Conservation (phyloP, 2,329 filamentous ascomycete species). For the Rhexocercosporidium sp. region DNA sequence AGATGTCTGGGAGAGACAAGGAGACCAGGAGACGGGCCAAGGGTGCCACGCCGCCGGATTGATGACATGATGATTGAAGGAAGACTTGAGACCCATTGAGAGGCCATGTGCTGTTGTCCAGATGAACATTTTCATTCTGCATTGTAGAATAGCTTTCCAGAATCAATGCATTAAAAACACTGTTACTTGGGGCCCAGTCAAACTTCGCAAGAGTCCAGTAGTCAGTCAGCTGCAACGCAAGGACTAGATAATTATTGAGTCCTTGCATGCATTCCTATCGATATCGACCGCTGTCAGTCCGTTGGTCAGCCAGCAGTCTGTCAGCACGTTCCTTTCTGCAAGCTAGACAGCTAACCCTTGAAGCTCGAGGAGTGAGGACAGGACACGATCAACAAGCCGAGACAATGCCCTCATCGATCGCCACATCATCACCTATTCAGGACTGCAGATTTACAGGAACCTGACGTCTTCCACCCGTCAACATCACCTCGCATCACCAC, state of each 20-base stretch:
- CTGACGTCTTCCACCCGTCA: background rate
- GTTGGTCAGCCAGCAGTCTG: background rate
- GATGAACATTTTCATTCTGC: background rate
- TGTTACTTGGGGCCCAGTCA: background rate
- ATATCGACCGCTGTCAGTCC: constrained; percentile 6
- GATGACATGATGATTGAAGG: background rate
- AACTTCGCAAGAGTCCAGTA: background rate
- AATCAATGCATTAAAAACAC: background rate
- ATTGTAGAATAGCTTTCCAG: background rate
- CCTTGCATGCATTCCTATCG: background rate
- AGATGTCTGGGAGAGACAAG: background rate
- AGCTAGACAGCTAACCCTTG: background rate
- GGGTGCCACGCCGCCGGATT: constrained; percentile 15
- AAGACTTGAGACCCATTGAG: background rate
- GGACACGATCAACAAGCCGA: constrained; percentile 1
- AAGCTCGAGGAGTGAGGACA: background rate
- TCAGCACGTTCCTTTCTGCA: background rate
- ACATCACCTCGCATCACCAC: background rate
- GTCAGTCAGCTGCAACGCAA: constrained; percentile 6
- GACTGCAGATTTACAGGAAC: background rate
- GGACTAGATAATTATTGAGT: constrained; percentile 10
- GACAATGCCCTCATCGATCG: background rate
- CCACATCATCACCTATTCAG: background rate
- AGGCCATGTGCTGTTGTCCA: constrained; percentile 6
- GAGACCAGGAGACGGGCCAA: background rate